Conservation (phyloP, 306 rosid species). For the Carpinus fangiana region DNA sequence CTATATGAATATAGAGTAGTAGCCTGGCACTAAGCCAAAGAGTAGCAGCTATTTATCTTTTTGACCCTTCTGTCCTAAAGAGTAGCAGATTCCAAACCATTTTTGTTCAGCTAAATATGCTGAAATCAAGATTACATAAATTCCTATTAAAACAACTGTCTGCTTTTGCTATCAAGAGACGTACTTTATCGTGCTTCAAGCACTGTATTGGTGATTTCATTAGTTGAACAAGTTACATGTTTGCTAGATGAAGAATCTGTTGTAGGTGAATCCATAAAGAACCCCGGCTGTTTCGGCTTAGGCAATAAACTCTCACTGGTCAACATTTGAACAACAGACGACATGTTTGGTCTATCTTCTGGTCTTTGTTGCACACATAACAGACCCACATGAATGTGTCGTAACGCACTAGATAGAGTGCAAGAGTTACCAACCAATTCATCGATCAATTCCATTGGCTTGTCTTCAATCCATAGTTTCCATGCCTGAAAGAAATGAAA, state of each 20-base stretch:
- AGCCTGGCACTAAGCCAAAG: no score
- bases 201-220: slow-evolving; percentile 24
- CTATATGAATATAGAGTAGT: not conserved
- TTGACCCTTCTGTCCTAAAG: not conserved
- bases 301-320: slow-evolving; percentile 41
- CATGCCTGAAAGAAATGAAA: slow-evolving; percentile 27
- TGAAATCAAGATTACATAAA: not conserved
- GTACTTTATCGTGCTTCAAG: slow-evolving; percentile 30
- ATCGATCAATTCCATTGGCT: slow-evolving; percentile 22
- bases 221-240: slow-evolving; percentile 14
- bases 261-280: slow-evolving; percentile 16
- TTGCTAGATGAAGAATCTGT: slow-evolving; percentile 22
- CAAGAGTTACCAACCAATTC: slow-evolving; percentile 1
- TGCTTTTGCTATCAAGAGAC: not conserved
- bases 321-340: slow-evolving; percentile 46
- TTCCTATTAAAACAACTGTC: not conserved
- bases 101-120: not conserved
- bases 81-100: slow-evolving; percentile 23
- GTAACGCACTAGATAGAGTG: slow-evolving; percentile 17
- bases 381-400: slow-evolving; percentile 56
- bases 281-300: slow-evolving; percentile 53
- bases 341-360: slow-evolving; percentile 60
- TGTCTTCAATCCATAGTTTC: slow-evolving; percentile 31
- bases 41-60: no score
- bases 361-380: slow-evolving; percentile 53